phyloP scores from a whole-genome alignment of 768 basidiomycete species.

The Sutorius australiensis region DNA sequence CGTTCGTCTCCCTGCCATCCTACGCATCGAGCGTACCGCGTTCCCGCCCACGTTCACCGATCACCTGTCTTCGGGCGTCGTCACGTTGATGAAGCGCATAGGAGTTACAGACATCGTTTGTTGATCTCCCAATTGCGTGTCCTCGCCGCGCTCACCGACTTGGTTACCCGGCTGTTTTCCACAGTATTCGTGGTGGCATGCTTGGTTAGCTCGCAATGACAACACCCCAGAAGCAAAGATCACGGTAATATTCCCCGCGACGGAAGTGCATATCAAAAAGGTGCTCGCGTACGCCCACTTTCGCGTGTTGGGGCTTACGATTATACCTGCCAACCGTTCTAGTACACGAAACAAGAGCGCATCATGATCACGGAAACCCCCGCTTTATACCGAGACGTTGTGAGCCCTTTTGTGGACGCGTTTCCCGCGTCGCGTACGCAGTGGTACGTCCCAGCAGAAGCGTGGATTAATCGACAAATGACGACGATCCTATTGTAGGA shows the following conservation, averaged over 20 bases:
- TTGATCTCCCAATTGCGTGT: not conserved
- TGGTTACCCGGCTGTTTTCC: not conserved
- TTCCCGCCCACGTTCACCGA: conserved; percentile 42
- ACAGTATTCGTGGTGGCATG: conserved; percentile 82
- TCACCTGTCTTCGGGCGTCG: conserved; percentile 35
- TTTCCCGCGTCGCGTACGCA: conserved; percentile 75
- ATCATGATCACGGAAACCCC: conserved; percentile 83
- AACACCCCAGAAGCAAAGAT: conserved; percentile 70
- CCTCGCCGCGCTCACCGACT: not conserved
- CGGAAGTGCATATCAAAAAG: conserved; percentile 85
- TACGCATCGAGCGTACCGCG: conserved; percentile 77
- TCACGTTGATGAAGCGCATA: conserved; percentile 46
- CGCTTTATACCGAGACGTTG: conserved; percentile 61
- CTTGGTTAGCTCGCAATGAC: conserved; percentile 49
- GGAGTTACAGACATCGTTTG: conserved; percentile 68
- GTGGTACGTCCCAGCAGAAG: conserved; percentile 51
- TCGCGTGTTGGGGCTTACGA: not conserved
- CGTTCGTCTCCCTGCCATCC: conserved; percentile 49
- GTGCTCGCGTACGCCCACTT: not conserved
- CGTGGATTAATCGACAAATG: not conserved
- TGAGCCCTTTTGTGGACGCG: conserved; percentile 72
- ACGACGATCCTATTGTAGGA: conserved; percentile 46
- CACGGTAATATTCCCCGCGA: conserved; percentile 83
- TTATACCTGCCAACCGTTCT: no score
- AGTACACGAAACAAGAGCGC: conserved; percentile 76